Evolutionary conservation across 2,329 filamentous ascomycete species (phyloP).

Genomic region (Lachnellula hyalina): DNA sequence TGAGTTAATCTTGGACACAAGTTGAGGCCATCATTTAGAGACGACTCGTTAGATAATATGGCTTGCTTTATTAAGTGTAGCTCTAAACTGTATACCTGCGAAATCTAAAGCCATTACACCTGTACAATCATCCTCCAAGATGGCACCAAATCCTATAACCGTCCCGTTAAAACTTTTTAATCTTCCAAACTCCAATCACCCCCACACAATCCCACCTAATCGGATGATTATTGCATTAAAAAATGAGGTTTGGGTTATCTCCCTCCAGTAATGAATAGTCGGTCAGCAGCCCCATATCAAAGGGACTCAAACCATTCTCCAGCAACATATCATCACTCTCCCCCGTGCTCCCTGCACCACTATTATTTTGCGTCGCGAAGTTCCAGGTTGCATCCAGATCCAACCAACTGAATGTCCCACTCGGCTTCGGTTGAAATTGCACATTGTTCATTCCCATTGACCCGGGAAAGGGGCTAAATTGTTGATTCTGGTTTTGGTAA

Average conservation of each 20-base stretch:
- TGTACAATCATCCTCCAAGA: too few species aligned
- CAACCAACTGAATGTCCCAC: conserved; percentile 25
- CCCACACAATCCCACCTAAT: not conserved
- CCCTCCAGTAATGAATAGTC: conserved; percentile 25
- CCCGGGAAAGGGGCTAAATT: conserved; percentile 1
- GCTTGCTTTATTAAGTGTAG: too few species aligned
- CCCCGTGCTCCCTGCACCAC: conserved; percentile 14
- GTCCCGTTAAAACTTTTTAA: not conserved
- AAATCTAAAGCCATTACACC: too few species aligned
- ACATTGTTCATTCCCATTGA: conserved; percentile 4
- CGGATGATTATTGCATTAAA: conserved; percentile 7
- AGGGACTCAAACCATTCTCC: conserved; percentile 12
- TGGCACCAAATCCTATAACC: not conserved
- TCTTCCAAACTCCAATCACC: not conserved
- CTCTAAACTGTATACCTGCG: too few species aligned
- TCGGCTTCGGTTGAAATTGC: not conserved
- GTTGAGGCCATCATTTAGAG: not conserved
- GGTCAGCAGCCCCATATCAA: conserved; percentile 19
- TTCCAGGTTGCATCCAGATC: conserved; percentile 29
- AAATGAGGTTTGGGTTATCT: conserved; percentile 25
- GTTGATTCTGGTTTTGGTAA: not conserved
- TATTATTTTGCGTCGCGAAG: conserved; percentile 28
- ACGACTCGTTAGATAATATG: not conserved
- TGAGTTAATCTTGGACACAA: not conserved
- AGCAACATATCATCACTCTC: conserved; percentile 17